Base-by-base conservation (phyloP, 2,329 filamentous ascomycete species). In the Talaromyces sp. region DNA sequence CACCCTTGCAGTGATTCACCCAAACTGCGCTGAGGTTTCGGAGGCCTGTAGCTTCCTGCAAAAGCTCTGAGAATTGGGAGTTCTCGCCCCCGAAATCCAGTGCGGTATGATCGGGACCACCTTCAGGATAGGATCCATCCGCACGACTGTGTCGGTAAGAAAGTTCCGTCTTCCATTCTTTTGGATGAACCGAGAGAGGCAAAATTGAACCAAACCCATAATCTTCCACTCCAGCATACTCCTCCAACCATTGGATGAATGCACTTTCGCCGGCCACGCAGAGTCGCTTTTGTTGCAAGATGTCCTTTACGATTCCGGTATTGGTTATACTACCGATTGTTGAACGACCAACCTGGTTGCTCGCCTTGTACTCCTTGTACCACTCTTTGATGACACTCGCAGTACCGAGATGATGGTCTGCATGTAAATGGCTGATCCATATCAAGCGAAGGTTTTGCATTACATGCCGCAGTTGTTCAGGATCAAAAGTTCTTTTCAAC, bases 391-490 rank as follows among this genome's bases (percentile, higher is more conserved):
- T 85, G n/a, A 98, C 79, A 6, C 87, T 84, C n/a, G 85, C 82
- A 0, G 87, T 90, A 29, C 95, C 95, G 21, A 99, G 83, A 71
- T 98, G 95, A 75, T 99, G 95, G 76, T 99, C 95, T 4, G 95
- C 95, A 74, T 99, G 95, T 64, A 96, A 80, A 77, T 99, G 95
- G 73, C 91, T 96, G 75, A 99, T 95, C 86, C 91, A 96, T 64
- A 99, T 88, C 66, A 86, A 85, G 58, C 87, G 88, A 50, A 99
- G 80, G 64, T 96, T 87, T 62, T 80, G 82, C n/a, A 99, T 79
- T 13, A 96, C 81, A n/a, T 87, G 81, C 29, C 80, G 79, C 3
- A 93, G 78, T 64, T 90, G 83, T 4, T 86, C 81, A 0, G 81
- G 78, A 6, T 83, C 81, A 68, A 89, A 93, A 0, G 90, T 81